Evolutionary conservation across 2,329 filamentous ascomycete species (phyloP).

Genomic region (Microcyclospora tardicrescens): DNA sequence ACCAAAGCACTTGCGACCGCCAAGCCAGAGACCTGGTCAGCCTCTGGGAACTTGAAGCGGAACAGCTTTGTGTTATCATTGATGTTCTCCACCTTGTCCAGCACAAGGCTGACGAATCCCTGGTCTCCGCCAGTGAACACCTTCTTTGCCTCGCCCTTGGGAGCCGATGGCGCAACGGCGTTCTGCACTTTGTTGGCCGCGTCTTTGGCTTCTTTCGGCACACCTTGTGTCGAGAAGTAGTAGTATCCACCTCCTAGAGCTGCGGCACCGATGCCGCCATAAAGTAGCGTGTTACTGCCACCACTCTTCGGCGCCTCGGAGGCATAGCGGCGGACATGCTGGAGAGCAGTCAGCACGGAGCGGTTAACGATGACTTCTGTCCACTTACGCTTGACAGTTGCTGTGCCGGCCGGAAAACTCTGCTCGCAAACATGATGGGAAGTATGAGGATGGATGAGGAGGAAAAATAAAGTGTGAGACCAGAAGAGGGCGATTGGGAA

Average conservation of each 20-base stretch:
- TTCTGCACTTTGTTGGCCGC: constrained; percentile 24
- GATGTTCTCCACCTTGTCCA: constrained; percentile 64
- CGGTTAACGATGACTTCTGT: neutral
- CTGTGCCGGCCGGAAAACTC: constrained; percentile 30
- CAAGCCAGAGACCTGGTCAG: constrained; percentile 73
- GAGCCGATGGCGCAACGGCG: constrained; percentile 25
- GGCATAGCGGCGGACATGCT: constrained; percentile 63
- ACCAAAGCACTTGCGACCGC: constrained; percentile 71
- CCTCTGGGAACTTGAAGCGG: constrained; percentile 74
- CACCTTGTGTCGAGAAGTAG: constrained; percentile 19
- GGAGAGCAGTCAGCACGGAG: neutral
- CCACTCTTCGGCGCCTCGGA: constrained; percentile 42
- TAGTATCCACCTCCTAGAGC: constrained; percentile 46
- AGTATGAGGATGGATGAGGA: no score
- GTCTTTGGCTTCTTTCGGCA: constrained; percentile 12
- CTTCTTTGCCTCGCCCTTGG: constrained; percentile 28
- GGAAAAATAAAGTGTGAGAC: no score
- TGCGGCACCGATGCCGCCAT: constrained; percentile 46
- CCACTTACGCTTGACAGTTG: constrained; percentile 21
- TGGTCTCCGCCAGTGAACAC: constrained; percentile 76
- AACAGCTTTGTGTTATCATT: constrained; percentile 94
- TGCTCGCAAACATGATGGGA: constrained; percentile 30
- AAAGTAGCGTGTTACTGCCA: constrained; percentile 47
- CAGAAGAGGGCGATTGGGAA: no score
- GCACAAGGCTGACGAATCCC: constrained; percentile 70